Evolutionary conservation across 1,284 basidiomycete species (phyloP).

Genomic region (Austroboletus rostrupii): DNA sequence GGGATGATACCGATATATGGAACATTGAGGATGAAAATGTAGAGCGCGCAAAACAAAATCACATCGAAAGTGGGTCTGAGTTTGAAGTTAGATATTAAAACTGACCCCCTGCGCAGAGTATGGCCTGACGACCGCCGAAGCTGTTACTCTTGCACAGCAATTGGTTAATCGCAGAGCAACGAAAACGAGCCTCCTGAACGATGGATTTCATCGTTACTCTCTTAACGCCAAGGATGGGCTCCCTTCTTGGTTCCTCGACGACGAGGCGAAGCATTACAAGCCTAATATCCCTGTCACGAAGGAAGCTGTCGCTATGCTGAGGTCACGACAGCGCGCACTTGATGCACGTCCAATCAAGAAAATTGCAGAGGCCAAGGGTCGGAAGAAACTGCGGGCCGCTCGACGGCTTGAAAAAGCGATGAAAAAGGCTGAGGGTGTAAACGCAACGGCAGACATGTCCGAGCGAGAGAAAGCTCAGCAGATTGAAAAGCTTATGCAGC

Average conservation of each 20-base stretch:
- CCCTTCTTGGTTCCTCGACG: constrained; percentile 96
- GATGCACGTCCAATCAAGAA: constrained; percentile 99
- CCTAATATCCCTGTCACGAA: constrained; percentile 95
- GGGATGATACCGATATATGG: constrained; percentile 72
- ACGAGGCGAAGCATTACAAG: constrained; percentile 92
- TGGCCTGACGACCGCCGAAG: constrained; percentile 88
- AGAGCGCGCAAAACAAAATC: constrained; percentile 68
- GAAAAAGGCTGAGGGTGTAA: constrained; percentile 96
- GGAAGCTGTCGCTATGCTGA: constrained; percentile 85
- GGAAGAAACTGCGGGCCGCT: constrained; percentile 91
- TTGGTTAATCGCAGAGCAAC: constrained; percentile 92
- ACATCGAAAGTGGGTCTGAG: constrained; percentile 61
- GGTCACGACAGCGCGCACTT: constrained; percentile 88
- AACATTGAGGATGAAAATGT: constrained; percentile 77
- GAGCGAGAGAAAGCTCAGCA: constrained; percentile 93
- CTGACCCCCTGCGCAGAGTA: constrained; percentile 51
- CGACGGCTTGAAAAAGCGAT: constrained; percentile 88
- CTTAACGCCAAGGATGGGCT: constrained; percentile 89
- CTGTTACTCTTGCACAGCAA: constrained; percentile 87
- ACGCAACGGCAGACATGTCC: constrained; percentile 84
- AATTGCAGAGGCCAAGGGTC: constrained; percentile 95
- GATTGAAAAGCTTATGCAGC: constrained; percentile 88
- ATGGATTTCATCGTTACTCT: constrained; percentile 94
- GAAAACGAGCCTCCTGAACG: constrained; percentile 85
- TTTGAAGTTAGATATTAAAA: background rate